Evolutionary conservation across 768 basidiomycete species (phyloP).

Genomic region (Tricholoma furcatifolium): DNA sequence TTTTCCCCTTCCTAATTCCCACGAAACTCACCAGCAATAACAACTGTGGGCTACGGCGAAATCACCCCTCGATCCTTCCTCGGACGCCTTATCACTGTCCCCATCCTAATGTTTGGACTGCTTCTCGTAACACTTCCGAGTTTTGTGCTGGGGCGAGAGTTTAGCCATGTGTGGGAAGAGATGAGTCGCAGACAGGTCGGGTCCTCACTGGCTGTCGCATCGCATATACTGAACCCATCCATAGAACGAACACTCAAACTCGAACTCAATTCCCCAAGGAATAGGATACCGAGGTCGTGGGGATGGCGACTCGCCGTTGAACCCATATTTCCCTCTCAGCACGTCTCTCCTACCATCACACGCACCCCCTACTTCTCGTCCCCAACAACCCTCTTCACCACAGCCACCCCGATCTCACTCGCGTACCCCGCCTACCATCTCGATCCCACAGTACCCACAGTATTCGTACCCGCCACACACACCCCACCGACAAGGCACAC

Average conservation of each 20-base stretch:
- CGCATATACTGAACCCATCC: not conserved
- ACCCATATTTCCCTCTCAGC: slow-evolving; percentile 8
- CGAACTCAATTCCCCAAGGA: slow-evolving; percentile 4
- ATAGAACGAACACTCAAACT: slow-evolving; percentile 15
- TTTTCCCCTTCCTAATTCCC: not conserved
- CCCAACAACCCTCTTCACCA: not conserved
- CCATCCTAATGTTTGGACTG: slow-evolving; percentile 83
- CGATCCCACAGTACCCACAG: not conserved
- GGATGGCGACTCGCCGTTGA: slow-evolving; percentile 9
- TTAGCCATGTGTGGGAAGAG: slow-evolving; percentile 85
- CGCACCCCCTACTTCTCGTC: not conserved
- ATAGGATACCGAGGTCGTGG: not conserved
- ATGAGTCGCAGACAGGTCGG: slow-evolving; percentile 59
- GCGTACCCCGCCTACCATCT: not conserved
- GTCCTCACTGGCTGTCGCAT: not conserved
- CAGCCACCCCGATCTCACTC: not conserved
- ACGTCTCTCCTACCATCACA: not conserved
- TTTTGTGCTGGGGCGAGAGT: slow-evolving; percentile 91
- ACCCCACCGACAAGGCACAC: not conserved
- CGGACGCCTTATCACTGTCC: slow-evolving; percentile 84
- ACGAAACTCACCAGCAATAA: slow-evolving; percentile 55
- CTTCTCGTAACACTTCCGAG: slow-evolving; percentile 87
- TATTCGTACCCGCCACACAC: not conserved
- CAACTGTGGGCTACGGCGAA: slow-evolving; percentile 90
- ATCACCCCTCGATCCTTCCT: slow-evolving; percentile 86